Conservation (phyloP, 352 stramenopile species). For the Globisporangium alternatum region DNA sequence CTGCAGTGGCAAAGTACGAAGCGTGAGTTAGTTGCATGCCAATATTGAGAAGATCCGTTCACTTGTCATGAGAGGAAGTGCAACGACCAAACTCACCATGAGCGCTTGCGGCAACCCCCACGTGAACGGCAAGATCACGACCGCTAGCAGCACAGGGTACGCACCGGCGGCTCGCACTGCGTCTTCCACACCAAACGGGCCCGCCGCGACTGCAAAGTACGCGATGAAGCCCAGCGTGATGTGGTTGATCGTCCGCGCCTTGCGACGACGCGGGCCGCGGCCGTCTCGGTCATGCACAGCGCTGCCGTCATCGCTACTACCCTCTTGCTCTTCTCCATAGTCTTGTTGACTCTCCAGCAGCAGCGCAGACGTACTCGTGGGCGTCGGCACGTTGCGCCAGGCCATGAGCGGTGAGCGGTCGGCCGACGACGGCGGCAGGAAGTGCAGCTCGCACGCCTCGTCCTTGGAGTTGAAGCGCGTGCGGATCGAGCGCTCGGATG, state of each 20-base stretch:
- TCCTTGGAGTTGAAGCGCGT: slow-evolving; percentile 67
- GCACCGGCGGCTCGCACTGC: slow-evolving; percentile 68
- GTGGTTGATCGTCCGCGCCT: slow-evolving; percentile 75
- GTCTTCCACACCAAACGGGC: slow-evolving; percentile 78
- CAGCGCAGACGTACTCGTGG: slow-evolving; percentile 26
- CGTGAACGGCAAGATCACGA: slow-evolving; percentile 75
- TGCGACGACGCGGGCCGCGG: slow-evolving; percentile 26
- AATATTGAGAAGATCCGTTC: not conserved
- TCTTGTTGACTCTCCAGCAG: slow-evolving; percentile 47
- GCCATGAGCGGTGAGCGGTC: slow-evolving; percentile 74
- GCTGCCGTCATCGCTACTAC: slow-evolving; percentile 20
- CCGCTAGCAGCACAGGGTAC: slow-evolving; percentile 66
- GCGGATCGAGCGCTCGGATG: slow-evolving; percentile 32
- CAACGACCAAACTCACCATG: slow-evolving; percentile 40
- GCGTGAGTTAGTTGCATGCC: not conserved
- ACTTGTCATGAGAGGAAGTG: not conserved
- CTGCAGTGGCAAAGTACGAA: slow-evolving; percentile 15
- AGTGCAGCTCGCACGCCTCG: slow-evolving; percentile 44
- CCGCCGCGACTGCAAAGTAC: slow-evolving; percentile 78
- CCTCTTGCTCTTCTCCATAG: slow-evolving; percentile 37
- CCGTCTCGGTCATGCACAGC: slow-evolving; percentile 20
- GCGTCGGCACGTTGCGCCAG: slow-evolving; percentile 68
- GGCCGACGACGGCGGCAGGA: slow-evolving; percentile 68
- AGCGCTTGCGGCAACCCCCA: slow-evolving; percentile 80
- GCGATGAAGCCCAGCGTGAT: slow-evolving; percentile 82